Evolutionary conservation across 2,329 filamentous ascomycete species (phyloP), one percentile per base, ranked within the genome.

Genomic region (Westerdykella ornata): DNA sequence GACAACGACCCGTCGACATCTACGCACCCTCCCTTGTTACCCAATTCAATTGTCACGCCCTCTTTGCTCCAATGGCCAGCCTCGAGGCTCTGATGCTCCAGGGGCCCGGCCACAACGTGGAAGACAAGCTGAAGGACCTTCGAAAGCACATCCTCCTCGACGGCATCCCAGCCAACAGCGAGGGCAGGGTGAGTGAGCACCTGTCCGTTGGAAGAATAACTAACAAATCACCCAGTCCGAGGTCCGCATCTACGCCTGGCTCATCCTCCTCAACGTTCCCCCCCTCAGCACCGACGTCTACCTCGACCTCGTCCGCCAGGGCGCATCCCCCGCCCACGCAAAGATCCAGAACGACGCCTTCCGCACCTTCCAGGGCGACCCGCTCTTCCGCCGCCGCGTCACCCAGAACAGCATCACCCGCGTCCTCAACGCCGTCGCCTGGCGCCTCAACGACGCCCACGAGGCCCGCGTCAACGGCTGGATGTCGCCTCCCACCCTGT

Each of bases 291-390:
- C 92, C 44, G 86, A 95, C 56, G 77, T 84, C 46, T 98, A 98
- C 65, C 84, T 97, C 50, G 77, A 80, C 43, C 83, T 97, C 34
- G 84, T 98, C 51, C 88, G 94, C 60, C 87, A 92, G 49, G 90
- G 92, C 48, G 85, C 90, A 17, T 97, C 90, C 3, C 89, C 90
- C 1, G 89, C 88, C 35, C 95, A 98, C 70, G 81, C 87, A 57
- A 98, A 98, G 71, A 98, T 98, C 62, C 86, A 89, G 63, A 96
- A 98, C 68, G 92, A 98, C 66, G 96, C 92, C 31, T 97, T 97
- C 66, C 87, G 92, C 55, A 98, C 92, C 1, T 75, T 98, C 41
- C 92, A 92, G 22, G 96, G 90, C 38, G 92, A 98, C 59, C 89
- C 90, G n/a, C 79, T 98, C 28, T 98, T 97, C 73, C 86, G 92